Evolutionary conservation across 192 early-diverging fungal species (phyloP), one percentile per base, ranked within the genome.

Genomic region (Backusella liffmaniae): DNA sequence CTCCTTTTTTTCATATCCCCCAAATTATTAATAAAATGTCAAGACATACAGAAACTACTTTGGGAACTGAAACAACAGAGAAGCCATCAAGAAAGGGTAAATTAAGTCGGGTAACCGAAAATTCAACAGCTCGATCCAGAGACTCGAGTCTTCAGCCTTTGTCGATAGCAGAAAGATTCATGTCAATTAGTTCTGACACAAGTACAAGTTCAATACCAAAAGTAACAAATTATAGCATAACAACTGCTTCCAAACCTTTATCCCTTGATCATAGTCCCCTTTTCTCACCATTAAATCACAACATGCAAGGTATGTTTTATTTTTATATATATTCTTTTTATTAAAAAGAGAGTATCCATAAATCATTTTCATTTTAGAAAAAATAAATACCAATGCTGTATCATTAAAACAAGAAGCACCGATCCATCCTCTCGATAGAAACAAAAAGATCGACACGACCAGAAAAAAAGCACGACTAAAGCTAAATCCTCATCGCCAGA

Each of bases 121-220:
- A 62, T 62, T 62, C 56, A 4, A 62, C 56, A 29, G 23, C 15
- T 62, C 56, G 56, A 29, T 62, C 23, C 9, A 62, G 56, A 12
- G 56, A 62, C 21, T 62, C 70, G 10, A 72, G 29, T 23, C 7
- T 34, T 46, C 46, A 46, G 35, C 37, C 29, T 12, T 30, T 72
- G 29, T 72, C 70, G 16, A 72, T 72, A 46, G 70, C 70, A 15
- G 70, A 72, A 18, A 39, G 70, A 5, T 72, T 72, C 41, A 72
- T 72, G 46, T 21, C 42, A 32, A 26, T 44, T 32, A 32, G 39
- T 49, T 30, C 37, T 44, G 70, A 72, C 46, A 42, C 41, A 26
- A 62, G 21, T 62, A 8, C 26, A 62, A 62, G 9, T 1, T 23
- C 8, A 9, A 46, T 29, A 29, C 21, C 70, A 51, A 72, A 72